A percentile compares a stretch with the other conserved stretches of the same genome.
These are phyloP conservation scores for Batkoa obscura DNA, from an alignment of 371 early-diverging fungal species.

Conservation along the genomic window DNA sequence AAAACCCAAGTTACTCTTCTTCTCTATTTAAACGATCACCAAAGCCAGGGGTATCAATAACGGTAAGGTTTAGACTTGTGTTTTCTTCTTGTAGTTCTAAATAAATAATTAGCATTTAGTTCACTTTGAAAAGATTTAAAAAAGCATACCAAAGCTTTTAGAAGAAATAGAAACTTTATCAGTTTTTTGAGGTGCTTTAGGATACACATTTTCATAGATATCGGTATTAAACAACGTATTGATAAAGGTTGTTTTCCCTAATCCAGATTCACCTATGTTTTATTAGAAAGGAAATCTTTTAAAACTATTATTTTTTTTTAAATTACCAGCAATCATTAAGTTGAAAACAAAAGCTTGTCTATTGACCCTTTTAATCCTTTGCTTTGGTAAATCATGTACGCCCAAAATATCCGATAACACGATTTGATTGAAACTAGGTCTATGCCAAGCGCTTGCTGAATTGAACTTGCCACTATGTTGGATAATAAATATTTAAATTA, in stretches of 20 bases:
- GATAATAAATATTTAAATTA: neutral
- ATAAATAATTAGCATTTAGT: neutral
- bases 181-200: slow-evolving; percentile 25
- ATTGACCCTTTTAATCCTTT: slow-evolving; percentile 38
- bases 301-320: neutral
- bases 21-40: slow-evolving; percentile 63
- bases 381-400: slow-evolving; percentile 43
- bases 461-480: slow-evolving; percentile 3
- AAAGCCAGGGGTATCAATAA: slow-evolving; percentile 92
- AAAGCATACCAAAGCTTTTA: slow-evolving; percentile 33
- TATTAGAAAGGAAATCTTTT: neutral
- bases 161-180: slow-evolving; percentile 51
- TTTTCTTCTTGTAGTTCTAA: slow-evolving; percentile 91
- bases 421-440: slow-evolving; percentile 25
- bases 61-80: slow-evolving; percentile 62
- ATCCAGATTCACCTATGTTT: slow-evolving; percentile 48
- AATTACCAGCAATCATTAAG: slow-evolving; percentile 58
- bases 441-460: slow-evolving; percentile 56
- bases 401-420: slow-evolving; percentile 31
- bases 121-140: neutral
- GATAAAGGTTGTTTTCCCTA: slow-evolving; percentile 87
- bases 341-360: slow-evolving; percentile 45
- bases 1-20: slow-evolving; percentile 36
- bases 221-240: slow-evolving; percentile 67
- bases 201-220: slow-evolving; percentile 37